A percentile compares a stretch with the other conserved stretches of the same genome.
phyloP scores from a whole-genome alignment of 352 stramenopile genomes.

The Plasmopara muralis region DNA sequence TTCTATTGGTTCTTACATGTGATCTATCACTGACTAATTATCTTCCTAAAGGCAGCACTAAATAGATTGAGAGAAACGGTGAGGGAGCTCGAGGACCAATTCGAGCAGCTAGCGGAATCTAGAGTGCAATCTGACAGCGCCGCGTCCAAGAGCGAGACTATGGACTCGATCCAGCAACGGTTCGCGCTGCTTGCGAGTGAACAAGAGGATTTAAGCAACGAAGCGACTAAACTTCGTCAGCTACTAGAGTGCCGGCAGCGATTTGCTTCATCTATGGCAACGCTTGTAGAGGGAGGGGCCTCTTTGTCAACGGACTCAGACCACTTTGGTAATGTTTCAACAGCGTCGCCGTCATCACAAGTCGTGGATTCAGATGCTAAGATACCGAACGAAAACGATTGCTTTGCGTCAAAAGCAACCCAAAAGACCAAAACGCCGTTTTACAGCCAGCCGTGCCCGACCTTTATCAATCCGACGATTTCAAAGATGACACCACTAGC shows the following conservation, averaged over 20 bases:
- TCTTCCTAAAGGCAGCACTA: conserved; percentile 30
- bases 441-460: conserved; percentile 26
- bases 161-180: conserved; percentile 29
- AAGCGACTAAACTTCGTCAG: conserved; percentile 34
- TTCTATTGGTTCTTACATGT: not conserved
- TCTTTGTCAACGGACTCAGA: conserved; percentile 26
- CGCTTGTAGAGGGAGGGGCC: conserved; percentile 12
- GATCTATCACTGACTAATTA: conserved; percentile 8
- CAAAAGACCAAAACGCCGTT: conserved; percentile 26
- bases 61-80: conserved; percentile 49
- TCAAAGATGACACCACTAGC: conserved; percentile 22
- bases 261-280: conserved; percentile 32
- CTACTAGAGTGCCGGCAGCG: conserved; percentile 35
- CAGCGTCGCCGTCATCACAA: conserved; percentile 12
- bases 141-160: not conserved
- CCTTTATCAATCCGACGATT: conserved; percentile 19
- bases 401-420: conserved; percentile 19
- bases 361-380: conserved; percentile 6
- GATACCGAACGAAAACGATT: conserved; percentile 20
- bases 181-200: conserved; percentile 33
- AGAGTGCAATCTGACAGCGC: conserved; percentile 6
- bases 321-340: conserved; percentile 16
- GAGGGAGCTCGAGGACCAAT: conserved; percentile 41
- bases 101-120: conserved; percentile 33
- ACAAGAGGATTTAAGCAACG: conserved; percentile 35